Percentiles rank a stretch among this genome's conserved stretches.
Conservation (phyloP, 2,329 filamentous ascomycete genomes). For the Escovopsis weberi region DNA sequence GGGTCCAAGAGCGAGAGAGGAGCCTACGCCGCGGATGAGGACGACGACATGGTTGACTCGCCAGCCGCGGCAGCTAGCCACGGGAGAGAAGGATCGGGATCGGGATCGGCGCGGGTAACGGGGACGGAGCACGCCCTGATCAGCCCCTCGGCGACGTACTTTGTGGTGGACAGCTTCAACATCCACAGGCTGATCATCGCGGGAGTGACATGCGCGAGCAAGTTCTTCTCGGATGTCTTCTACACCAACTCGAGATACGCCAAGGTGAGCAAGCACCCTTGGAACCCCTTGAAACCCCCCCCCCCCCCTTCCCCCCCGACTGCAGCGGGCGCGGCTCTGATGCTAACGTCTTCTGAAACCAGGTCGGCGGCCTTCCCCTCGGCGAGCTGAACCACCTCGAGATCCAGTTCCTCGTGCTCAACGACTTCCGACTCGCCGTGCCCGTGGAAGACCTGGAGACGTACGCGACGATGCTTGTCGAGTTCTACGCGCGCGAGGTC, state of each 20-base stretch:
- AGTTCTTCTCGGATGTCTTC: slow-evolving; percentile 98
- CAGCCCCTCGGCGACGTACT: slow-evolving; percentile 39
- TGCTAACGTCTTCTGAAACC: slow-evolving; percentile 6
- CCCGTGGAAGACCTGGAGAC: slow-evolving; percentile 92
- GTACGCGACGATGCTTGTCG: slow-evolving; percentile 95
- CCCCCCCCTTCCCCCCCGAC: neutral
- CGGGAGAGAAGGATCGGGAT: neutral
- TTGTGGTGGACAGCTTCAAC: slow-evolving; percentile 98
- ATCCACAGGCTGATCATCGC: slow-evolving; percentile 95
- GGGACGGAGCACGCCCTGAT: slow-evolving; percentile 7
- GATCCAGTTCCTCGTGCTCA: slow-evolving; percentile 85
- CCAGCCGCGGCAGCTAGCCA: slow-evolving; percentile 11
- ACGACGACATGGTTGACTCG: slow-evolving; percentile 19
- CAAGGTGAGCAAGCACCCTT: slow-evolving; percentile 50
- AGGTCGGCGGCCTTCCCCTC: slow-evolving; percentile 90
- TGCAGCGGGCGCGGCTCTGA: neutral
- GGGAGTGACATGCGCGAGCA: slow-evolving; percentile 94
- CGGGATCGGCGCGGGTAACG: neutral
- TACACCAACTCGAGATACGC: slow-evolving; percentile 99
- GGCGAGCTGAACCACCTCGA: slow-evolving; percentile 92
- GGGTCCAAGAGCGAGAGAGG: too few relatives aligned
- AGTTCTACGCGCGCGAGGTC: slow-evolving; percentile 91
- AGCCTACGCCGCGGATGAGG: slow-evolving; percentile 4
- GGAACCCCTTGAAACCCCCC: neutral
- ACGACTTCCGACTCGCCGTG: slow-evolving; percentile 88